Evolutionary conservation across 1,139 yeast species (phyloP).

Genomic region (Pichia sp.): DNA sequence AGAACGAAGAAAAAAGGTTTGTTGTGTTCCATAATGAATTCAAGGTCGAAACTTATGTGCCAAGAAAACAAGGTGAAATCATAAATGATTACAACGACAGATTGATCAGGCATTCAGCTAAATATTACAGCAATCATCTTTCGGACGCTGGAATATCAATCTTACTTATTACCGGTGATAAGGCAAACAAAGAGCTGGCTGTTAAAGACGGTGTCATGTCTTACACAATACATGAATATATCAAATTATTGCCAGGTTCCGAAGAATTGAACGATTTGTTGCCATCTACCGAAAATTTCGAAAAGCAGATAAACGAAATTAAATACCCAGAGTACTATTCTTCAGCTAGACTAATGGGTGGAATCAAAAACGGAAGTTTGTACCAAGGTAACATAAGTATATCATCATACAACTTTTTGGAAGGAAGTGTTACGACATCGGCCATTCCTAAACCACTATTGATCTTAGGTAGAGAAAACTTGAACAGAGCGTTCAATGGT

Average conservation of each 20-base stretch:
- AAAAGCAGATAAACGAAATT: constrained; percentile 42
- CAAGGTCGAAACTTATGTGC: constrained; percentile 62
- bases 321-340: constrained; percentile 76
- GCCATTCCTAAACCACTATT: constrained; percentile 80
- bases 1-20: constrained; percentile 77
- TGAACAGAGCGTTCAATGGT: constrained; percentile 88
- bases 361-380: constrained; percentile 78
- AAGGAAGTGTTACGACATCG: constrained; percentile 73
- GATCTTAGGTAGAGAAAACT: constrained; percentile 73
- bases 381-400: constrained; percentile 81
- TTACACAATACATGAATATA: constrained; percentile 57
- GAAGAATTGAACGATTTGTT: constrained; percentile 75
- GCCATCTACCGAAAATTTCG: constrained; percentile 47
- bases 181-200: constrained; percentile 60
- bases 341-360: constrained; percentile 82
- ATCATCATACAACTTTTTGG: constrained; percentile 82
- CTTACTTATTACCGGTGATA: constrained; percentile 75
- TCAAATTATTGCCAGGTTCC: constrained; percentile 66
- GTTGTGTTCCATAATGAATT: constrained; percentile 93
- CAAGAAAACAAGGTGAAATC: constrained; percentile 60
- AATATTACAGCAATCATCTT: constrained; percentile 72
- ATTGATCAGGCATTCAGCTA: constrained; percentile 72
- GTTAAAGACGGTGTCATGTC: constrained; percentile 49
- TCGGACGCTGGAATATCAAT: constrained; percentile 42
- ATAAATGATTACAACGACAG: constrained; percentile 91